Evolutionary conservation across 2,329 filamentous ascomycete genomes (phyloP), one percentile per base, ranked within the genome.

Genomic region (Aspergillus sp.): DNA sequence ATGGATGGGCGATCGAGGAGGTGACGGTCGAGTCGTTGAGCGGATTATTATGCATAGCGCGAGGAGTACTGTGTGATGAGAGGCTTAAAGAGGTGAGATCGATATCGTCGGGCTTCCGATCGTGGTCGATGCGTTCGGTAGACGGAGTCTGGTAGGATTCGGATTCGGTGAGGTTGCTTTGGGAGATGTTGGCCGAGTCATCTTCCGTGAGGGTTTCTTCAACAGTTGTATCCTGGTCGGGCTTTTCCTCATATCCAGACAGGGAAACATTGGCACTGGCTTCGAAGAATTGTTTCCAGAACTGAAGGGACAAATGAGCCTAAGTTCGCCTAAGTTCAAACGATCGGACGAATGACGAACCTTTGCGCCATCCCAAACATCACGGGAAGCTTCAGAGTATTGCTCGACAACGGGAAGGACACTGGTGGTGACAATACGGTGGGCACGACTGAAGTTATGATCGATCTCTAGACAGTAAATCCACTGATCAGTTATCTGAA

Each of bases 281-380:
- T 78, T 99, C 95, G 76, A 99, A 99, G 81, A 99, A 99, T 80
- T 98, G 93, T 77, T 99, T 99, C 95, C 95, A 99, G 77, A 99
- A 99, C 90, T 96, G 69, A 40, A 44, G 27, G 39, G 25, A 14
- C 31, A 40, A 35, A 41, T 39, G 21, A 37, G 17, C n/a, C 23
- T n/a, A 21, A 25, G 17, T 12, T 15, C 21, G 21, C 21, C 21
- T 4, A 21, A 21, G 21, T 21, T 21, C 21, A 21, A 21, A 21
- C 21, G 21, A 21, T 21, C 21, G 21, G 21, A 21, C 69, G 39
- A 9, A 8, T 31, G 27, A 31, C 27, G 27, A 56, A 93, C 91
- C 85, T 96, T 96, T 55, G 93, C 96, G 21, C 93, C 92, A 67
- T 98, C 93, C 95, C 95, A 99, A 2, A 99, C 93, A 49, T 92